Base-by-base conservation (phyloP, 2,329 filamentous ascomycete genomes). In the Scedosporium boydii region DNA sequence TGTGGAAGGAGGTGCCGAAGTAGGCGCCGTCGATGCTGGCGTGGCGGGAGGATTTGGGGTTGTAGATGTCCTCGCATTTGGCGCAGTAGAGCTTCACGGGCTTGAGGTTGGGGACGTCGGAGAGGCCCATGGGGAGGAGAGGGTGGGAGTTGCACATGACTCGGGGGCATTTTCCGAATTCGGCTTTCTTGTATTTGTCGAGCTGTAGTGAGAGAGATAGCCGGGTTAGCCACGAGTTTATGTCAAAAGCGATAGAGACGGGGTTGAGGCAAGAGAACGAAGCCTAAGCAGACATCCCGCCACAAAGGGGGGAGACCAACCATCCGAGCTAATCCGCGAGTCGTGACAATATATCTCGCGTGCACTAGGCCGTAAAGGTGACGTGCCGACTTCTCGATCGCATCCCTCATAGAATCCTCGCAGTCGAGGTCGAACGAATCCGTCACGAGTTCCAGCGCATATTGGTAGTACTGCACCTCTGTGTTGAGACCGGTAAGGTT, bases 381-480 rank as follows among this genome's bases (percentile, higher is more conserved):
- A 65, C 95, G 84, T 2, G 95, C 95, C 46, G 92, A 96, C 78
- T 97, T 98, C 77, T 99, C 95, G 67, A 99, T 98, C 66, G 93
- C 91, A 79, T 98, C 95, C 66, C 95, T 87, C 87, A 98, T 96
- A 70, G 98, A 93, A 75, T 99, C 95, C 73, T 98, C 93, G 77
- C 95, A 97, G 75, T 99, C 95, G 71, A 98, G 87, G 72, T 99
- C 95, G 76, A 99, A 99, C 58, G 98, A 93, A 71, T 99, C 95
- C 59, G 95, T 99, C 63, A 99, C 91, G 16, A 99, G 86, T 73
- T 99, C 95, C 56, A 99, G 84, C 16, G 95, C 95, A 84, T 99
- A 97, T 76, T 99, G 95, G 72, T 99, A 99, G 80, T 98, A 97
- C 72, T 96, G 91, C 14, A 99, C 95, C 74, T 99, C 95, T 42